Evolutionary conservation across 768 basidiomycete genomes (phyloP).

Genomic region (Podaxis sp.): DNA sequence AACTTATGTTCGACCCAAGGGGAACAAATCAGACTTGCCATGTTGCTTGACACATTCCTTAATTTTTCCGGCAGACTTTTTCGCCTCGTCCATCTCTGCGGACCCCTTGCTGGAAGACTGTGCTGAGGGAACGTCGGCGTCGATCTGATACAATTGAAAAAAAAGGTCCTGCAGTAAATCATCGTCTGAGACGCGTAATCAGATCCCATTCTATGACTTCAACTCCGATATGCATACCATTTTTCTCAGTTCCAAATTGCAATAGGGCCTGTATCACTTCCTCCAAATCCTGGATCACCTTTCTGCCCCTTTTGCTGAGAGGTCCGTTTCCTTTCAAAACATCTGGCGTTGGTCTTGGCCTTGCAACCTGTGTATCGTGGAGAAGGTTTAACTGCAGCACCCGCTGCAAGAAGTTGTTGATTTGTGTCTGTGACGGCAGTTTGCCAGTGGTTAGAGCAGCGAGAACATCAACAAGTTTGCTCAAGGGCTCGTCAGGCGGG

Average conservation of each 20-base stretch:
- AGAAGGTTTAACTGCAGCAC: conserved; percentile 25
- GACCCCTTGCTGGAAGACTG: conserved; percentile 14
- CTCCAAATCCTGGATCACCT: conserved; percentile 23
- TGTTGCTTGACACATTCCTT: conserved; percentile 3
- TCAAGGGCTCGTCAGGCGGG: neutral
- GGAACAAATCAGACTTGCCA: conserved; percentile 8
- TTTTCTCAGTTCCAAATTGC: conserved; percentile 33
- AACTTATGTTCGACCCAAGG: neutral
- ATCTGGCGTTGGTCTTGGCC: neutral
- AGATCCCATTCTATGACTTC: neutral
- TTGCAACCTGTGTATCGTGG: conserved; percentile 8
- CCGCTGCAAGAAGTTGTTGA: conserved; percentile 21
- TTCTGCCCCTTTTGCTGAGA: conserved; percentile 23
- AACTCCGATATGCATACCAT: conserved; percentile 21
- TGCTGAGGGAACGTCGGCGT: conserved; percentile 16
- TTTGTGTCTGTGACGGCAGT: conserved; percentile 34
- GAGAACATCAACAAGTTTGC: conserved; percentile 28
- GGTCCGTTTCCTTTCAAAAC: conserved; percentile 19
- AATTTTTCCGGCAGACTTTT: conserved; percentile 10
- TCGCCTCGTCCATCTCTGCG: conserved; percentile 14
- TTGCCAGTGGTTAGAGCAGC: conserved; percentile 34
- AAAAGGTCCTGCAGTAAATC: conserved; percentile 34
- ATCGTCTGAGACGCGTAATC: conserved; percentile 22
- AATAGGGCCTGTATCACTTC: conserved; percentile 27
- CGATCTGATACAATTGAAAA: conserved; percentile 22